These are phyloP conservation scores for Flaveria linearis DNA, from an alignment of 129 eudicot species.

Conservation along the genomic window DNA sequence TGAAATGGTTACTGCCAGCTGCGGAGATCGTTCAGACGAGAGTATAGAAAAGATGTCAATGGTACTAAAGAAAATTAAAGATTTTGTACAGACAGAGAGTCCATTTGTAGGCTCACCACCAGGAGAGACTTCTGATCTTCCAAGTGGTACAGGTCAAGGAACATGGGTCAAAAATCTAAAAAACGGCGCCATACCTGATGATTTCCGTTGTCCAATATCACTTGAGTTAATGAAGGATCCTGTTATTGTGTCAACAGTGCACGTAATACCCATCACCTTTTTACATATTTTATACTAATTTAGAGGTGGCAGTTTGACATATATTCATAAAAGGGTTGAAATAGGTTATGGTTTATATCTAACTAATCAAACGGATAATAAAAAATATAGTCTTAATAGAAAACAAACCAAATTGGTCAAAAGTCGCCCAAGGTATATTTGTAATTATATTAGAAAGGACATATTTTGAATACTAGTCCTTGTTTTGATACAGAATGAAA, in stretches of 20 bases:
- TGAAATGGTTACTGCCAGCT: constrained; percentile 72
- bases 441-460: too few relatives aligned
- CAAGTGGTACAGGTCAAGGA: constrained; percentile 55
- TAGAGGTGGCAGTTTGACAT: background rate
- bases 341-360: background rate
- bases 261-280: constrained; percentile 45
- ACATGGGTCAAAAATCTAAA: constrained; percentile 44
- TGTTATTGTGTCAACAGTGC: constrained; percentile 96
- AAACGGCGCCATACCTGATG: constrained; percentile 70
- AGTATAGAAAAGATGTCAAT: constrained; percentile 84
- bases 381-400: background rate
- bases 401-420: background rate
- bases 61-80: constrained; percentile 77
- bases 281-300: background rate
- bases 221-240: constrained; percentile 96
- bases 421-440: background rate
- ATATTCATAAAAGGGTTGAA: background rate
- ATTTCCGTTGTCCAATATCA: constrained; percentile 95
- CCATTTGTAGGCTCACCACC: constrained; percentile 51
- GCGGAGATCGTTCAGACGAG: constrained; percentile 82
- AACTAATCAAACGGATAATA: background rate
- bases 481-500: background rate
- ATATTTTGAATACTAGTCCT: background rate
- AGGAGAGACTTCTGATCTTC: constrained; percentile 45
- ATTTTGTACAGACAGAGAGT: constrained; percentile 71